phyloP scores from a whole-genome alignment of 345 rosid genomes.

The Tarenaya hassleriana region DNA sequence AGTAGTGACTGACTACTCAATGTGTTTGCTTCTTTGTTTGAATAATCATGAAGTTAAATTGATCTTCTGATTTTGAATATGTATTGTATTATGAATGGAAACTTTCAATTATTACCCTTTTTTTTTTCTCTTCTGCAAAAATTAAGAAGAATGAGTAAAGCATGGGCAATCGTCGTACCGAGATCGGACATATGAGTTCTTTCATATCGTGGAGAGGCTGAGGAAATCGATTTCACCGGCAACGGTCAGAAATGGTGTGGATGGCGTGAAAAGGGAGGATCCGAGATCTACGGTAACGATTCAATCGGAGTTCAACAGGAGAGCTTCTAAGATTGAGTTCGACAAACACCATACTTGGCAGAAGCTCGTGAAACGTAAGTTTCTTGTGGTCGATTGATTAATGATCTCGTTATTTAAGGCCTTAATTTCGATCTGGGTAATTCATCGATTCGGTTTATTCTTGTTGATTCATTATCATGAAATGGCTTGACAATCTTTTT shows the following conservation, averaged over 20 bases:
- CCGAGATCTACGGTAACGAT: slow-evolving; percentile 41
- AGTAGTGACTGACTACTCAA: no score
- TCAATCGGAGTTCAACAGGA: slow-evolving; percentile 58
- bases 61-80: no score
- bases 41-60: no score
- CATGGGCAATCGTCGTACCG: slow-evolving; percentile 52
- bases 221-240: slow-evolving; percentile 40
- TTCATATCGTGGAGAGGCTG: slow-evolving; percentile 42
- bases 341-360: slow-evolving; percentile 77
- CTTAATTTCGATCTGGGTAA: no score
- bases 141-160: no score
- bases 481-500: no score
- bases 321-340: slow-evolving; percentile 51
- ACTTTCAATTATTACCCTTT: no score
- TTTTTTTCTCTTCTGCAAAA: no score
- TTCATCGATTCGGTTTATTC: not conserved
- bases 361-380: slow-evolving; percentile 70
- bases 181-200: slow-evolving; percentile 68
- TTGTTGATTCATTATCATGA: not conserved
- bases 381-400: slow-evolving; percentile 1
- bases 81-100: no score
- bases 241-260: no score
- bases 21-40: no score
- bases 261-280: slow-evolving; percentile 31
- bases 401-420: slow-evolving; percentile 18